These are phyloP conservation scores for Lachnellula suecica DNA, from an alignment of 2,329 filamentous ascomycete genomes.

Conservation along the genomic window DNA sequence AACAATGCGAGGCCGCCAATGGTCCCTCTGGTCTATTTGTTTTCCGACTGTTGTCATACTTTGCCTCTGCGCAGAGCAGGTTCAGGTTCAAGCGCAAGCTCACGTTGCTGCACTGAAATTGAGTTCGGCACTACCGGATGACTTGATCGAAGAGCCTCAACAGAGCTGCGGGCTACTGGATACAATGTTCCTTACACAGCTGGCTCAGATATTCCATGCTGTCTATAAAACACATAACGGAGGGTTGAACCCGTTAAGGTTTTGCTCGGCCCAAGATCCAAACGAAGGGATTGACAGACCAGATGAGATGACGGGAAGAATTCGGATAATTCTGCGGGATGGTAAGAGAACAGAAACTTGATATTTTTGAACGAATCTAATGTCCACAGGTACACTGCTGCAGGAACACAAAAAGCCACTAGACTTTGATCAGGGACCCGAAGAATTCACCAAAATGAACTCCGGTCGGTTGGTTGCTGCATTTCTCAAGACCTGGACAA, in stretches of 20 bases:
- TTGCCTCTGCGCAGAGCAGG: conserved; percentile 12
- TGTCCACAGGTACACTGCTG: background rate
- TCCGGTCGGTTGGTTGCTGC: background rate
- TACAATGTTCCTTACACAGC: conserved; percentile 9
- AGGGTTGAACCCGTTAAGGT: conserved; percentile 15
- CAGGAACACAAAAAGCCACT: background rate
- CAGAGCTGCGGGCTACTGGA: conserved; percentile 10
- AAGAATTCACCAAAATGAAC: background rate
- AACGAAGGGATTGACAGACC: background rate
- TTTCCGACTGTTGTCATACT: conserved; percentile 16
- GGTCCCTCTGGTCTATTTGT: conserved; percentile 10
- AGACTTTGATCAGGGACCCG: background rate
- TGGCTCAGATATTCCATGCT: conserved; percentile 18
- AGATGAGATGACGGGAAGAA: background rate
- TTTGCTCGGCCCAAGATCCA: background rate
- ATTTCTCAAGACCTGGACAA: background rate
- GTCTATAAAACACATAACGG: conserved; percentile 18
- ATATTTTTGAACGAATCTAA: background rate
- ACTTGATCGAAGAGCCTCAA: conserved; percentile 1
- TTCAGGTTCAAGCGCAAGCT: conserved; percentile 11
- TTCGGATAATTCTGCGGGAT: background rate
- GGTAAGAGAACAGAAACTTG: background rate
- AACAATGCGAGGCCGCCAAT: conserved; percentile 9
- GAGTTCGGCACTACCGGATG: background rate
- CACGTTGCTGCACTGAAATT: conserved; percentile 5